Percentiles rank a stretch among this genome's conserved stretches.
phyloP scores from a whole-genome alignment of 257 asterid species.

The Anisodus tanguticus region DNA sequence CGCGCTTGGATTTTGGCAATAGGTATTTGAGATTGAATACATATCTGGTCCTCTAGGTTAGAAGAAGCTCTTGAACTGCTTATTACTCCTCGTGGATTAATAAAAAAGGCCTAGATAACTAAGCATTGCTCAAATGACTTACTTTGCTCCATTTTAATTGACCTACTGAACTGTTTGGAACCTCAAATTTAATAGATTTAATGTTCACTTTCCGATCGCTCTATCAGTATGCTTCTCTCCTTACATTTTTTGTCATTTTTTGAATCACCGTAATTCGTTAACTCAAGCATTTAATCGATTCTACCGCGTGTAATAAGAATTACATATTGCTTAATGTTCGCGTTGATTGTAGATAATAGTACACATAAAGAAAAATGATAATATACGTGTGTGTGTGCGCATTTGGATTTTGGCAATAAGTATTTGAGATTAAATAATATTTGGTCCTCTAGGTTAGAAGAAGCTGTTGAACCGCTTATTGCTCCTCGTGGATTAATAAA shows the following conservation, averaged over 20 bases:
- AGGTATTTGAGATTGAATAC: no score
- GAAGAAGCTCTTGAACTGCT: no score
- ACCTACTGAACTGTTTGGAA: background rate
- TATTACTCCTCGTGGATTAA: background rate
- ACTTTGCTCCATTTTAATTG: background rate
- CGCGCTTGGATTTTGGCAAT: no score
- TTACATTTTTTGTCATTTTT: background rate
- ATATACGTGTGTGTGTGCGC: background rate
- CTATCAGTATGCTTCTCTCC: slow-evolving; percentile 48
- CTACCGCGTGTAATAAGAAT: background rate
- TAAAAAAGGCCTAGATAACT: background rate
- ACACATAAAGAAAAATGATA: background rate
- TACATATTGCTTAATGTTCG: background rate
- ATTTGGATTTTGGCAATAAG: background rate
- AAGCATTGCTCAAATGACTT: background rate
- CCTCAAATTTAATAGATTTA: no score
- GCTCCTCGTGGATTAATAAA: background rate
- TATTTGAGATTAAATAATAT: background rate
- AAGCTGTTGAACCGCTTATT: background rate
- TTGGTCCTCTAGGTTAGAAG: slow-evolving; percentile 16
- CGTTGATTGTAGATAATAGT: background rate
- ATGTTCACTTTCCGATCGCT: no score
- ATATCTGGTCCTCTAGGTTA: no score
- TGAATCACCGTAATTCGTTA: background rate
- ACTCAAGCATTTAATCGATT: background rate